A percentile compares a stretch with the other conserved stretches of the same genome.
These are phyloP conservation scores for Botryotinia convoluta DNA, from an alignment of 2,329 filamentous ascomycete genomes.

Conservation along the genomic window DNA sequence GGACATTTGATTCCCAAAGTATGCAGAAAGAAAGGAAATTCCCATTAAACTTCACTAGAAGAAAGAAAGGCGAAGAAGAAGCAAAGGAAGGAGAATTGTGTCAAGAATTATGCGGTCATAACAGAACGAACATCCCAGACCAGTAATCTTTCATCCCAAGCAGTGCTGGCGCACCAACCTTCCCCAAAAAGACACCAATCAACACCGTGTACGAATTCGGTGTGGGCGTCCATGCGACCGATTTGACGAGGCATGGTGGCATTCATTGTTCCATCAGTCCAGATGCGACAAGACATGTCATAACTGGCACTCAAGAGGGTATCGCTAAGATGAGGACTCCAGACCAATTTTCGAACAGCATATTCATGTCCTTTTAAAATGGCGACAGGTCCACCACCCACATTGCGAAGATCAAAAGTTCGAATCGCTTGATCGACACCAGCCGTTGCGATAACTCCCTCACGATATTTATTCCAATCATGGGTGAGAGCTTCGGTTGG, in stretches of 20 bases:
- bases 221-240: conserved; percentile 83
- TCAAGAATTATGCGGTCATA: conserved; percentile 44
- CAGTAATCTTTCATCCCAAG: conserved; percentile 89
- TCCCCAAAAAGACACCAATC: conserved; percentile 99
- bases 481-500: conserved; percentile 79
- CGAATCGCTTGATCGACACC: conserved; percentile 86
- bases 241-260: conserved; percentile 42
- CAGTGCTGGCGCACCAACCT: conserved; percentile 91
- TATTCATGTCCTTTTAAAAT: conserved; percentile 85
- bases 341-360: conserved; percentile 79
- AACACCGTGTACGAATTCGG: conserved; percentile 92
- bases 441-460: conserved; percentile 78
- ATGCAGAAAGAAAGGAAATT: conserved; percentile 1
- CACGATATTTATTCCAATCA: conserved; percentile 98
- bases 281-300: conserved; percentile 95
- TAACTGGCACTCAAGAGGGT: conserved; percentile 87
- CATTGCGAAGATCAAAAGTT: conserved; percentile 84
- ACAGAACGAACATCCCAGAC: conserved; percentile 83
- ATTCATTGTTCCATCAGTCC: conserved; percentile 66
- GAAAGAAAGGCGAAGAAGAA: neutral
- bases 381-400: conserved; percentile 67
- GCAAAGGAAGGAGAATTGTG: neutral
- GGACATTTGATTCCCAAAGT: neutral
- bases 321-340: conserved; percentile 92
- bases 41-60: conserved; percentile 4